Conservation (phyloP, 2,329 filamentous ascomycete species). For the Dothideomycetes sp. region DNA sequence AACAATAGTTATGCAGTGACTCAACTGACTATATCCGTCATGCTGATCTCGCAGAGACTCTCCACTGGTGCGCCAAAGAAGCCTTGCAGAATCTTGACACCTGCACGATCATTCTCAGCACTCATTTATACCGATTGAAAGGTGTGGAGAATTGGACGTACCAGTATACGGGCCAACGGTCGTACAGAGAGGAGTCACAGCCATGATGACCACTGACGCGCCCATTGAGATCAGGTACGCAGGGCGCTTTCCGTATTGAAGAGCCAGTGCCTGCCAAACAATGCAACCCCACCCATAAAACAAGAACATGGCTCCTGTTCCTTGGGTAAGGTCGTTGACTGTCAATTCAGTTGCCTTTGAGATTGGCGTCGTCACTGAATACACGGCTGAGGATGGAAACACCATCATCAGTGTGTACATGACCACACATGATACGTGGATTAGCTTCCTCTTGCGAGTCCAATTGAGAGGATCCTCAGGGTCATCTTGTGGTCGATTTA, state of each 20-base stretch:
- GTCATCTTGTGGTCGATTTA: too few relatives aligned
- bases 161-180: conserved; percentile 10
- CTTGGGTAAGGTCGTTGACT: conserved; percentile 14
- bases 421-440: conserved; percentile 11
- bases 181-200: conserved; percentile 12
- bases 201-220: conserved; percentile 13
- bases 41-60: conserved; percentile 12
- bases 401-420: conserved; percentile 23
- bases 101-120: too few relatives aligned
- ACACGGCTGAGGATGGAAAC: conserved; percentile 21
- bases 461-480: conserved; percentile 16
- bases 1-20: too few relatives aligned
- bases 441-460: conserved; percentile 12
- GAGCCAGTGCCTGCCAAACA: conserved; percentile 37
- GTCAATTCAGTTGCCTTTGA: conserved; percentile 14
- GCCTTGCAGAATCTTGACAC: too few relatives aligned
- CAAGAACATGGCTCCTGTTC: conserved; percentile 26
- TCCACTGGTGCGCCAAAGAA: conserved; percentile 16
- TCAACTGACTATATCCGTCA: conserved; percentile 16
- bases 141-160: too few relatives aligned
- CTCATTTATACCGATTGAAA: conserved; percentile 19
- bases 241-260: conserved; percentile 28
- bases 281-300: conserved; percentile 34
- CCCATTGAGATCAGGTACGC: conserved; percentile 15
- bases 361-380: conserved; percentile 23